phyloP scores from a whole-genome alignment of 2,329 filamentous ascomycete species.

The Ascochyta clinopodiicola region DNA sequence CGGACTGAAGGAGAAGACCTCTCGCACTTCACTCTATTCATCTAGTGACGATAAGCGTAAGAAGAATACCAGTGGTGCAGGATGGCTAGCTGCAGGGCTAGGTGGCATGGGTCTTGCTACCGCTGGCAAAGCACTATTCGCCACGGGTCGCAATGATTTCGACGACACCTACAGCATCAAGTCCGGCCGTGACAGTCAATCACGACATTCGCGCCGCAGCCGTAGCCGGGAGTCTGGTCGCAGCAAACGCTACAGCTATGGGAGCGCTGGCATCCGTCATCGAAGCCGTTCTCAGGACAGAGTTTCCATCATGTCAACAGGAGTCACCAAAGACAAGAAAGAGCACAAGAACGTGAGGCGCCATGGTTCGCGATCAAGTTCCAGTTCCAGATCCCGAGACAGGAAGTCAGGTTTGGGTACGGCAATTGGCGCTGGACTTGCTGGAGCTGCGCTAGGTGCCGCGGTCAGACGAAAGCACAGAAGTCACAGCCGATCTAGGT shows the following conservation, averaged over 20 bases:
- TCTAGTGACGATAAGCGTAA: conserved; percentile 47
- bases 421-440: conserved; percentile 48
- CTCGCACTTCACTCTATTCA: conserved; percentile 41
- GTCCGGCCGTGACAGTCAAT: conserved; percentile 54
- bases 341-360: conserved; percentile 44
- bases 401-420: conserved; percentile 47
- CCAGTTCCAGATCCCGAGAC: conserved; percentile 47
- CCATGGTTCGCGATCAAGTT: conserved; percentile 40
- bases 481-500: conserved; percentile 45
- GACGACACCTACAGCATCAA: conserved; percentile 67
- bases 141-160: conserved; percentile 58
- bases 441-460: conserved; percentile 48
- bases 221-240: conserved; percentile 48
- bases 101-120: conserved; percentile 61
- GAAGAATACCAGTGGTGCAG: conserved; percentile 53
- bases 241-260: conserved; percentile 54
- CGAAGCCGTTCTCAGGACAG: conserved; percentile 48
- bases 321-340: conserved; percentile 43
- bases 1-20: conserved; percentile 39
- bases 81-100: conserved; percentile 62
- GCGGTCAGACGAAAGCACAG: conserved; percentile 37
- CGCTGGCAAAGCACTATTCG: conserved; percentile 61
- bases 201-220: conserved; percentile 37
- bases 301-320: conserved; percentile 43
- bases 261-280: conserved; percentile 49